Percentiles rank a stretch among this genome's conserved stretches.
Conservation (phyloP, 345 rosid genomes). For the Aquilaria yunnanensis region DNA sequence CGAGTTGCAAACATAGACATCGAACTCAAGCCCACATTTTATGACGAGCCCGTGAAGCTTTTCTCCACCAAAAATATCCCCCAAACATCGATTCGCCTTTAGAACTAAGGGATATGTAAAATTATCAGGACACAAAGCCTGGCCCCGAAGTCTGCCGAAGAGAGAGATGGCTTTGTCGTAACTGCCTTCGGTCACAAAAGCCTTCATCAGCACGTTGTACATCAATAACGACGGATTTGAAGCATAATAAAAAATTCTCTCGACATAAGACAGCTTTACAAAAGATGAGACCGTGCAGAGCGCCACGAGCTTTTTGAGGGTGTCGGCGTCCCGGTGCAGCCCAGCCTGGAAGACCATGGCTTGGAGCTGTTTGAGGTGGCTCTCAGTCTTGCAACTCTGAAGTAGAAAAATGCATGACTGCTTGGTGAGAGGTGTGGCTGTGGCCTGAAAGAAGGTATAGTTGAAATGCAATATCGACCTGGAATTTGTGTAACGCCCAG, state of each 20-base stretch:
- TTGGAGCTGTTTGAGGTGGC: slow-evolving; percentile 42
- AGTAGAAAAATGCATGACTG: slow-evolving; percentile 32
- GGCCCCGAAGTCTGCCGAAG: slow-evolving; percentile 38
- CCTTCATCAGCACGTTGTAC: slow-evolving; percentile 59
- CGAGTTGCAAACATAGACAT: slow-evolving; percentile 55
- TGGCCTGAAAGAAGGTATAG: no score
- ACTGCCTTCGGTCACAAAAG: slow-evolving; percentile 31
- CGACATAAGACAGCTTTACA: slow-evolving; percentile 31
- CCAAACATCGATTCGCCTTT: slow-evolving; percentile 33
- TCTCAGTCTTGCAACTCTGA: slow-evolving; percentile 29
- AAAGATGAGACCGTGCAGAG: slow-evolving; percentile 27
- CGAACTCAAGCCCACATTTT: slow-evolving; percentile 51
- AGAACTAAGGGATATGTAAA: slow-evolving; percentile 68
- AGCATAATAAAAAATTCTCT: slow-evolving; percentile 22
- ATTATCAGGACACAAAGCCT: slow-evolving; percentile 61
- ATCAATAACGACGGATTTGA: slow-evolving; percentile 32
- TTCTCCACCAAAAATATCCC: slow-evolving; percentile 29
- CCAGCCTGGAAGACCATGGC: slow-evolving; percentile 35
- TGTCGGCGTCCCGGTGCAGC: slow-evolving; percentile 26
- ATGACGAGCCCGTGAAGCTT: slow-evolving; percentile 47
- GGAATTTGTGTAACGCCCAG: no score
- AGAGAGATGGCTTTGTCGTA: slow-evolving; percentile 35
- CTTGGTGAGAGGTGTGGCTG: slow-evolving; percentile 1
- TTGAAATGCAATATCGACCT: no score
- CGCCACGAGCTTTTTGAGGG: slow-evolving; percentile 38